Conservation (phyloP, 768 basidiomycete genomes). For the Macrocybe gigantea region DNA sequence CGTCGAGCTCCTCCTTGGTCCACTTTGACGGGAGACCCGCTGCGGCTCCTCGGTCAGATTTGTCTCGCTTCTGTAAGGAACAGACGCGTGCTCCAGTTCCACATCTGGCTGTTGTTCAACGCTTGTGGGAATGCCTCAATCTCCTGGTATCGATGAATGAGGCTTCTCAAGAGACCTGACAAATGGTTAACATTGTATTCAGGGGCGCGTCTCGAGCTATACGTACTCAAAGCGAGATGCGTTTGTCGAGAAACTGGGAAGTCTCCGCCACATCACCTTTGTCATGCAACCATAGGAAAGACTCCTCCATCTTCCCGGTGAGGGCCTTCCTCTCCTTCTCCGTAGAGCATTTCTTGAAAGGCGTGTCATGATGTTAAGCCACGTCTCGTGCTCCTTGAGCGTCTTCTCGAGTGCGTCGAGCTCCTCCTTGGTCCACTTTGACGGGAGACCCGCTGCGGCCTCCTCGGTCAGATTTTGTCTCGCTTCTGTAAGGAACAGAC, state of each 20-base stretch:
- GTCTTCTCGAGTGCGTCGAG: slow-evolving; percentile 72
- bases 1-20: slow-evolving; percentile 81
- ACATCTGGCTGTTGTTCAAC: slow-evolving; percentile 78
- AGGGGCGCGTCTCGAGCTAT: neutral
- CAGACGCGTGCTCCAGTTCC: slow-evolving; percentile 82
- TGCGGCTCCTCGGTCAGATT: slow-evolving; percentile 67
- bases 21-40: slow-evolving; percentile 68
- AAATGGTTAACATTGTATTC: slow-evolving; percentile 4
- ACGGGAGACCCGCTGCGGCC: slow-evolving; percentile 49
- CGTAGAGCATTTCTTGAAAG: slow-evolving; percentile 85
- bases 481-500: slow-evolving; percentile 82
- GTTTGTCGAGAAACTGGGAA: slow-evolving; percentile 65
- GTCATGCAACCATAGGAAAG: slow-evolving; percentile 79
- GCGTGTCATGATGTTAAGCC: slow-evolving; percentile 71
- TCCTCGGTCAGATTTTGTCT: slow-evolving; percentile 67
- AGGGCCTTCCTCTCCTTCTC: slow-evolving; percentile 64
- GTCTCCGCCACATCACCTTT: slow-evolving; percentile 81
- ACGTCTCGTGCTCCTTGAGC: slow-evolving; percentile 73
- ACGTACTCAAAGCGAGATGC: slow-evolving; percentile 81
- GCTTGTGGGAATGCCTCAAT: slow-evolving; percentile 79
- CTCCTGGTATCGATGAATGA: slow-evolving; percentile 86
- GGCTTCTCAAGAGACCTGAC: slow-evolving; percentile 71
- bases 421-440: slow-evolving; percentile 86
- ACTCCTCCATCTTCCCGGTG: slow-evolving; percentile 60
- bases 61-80: slow-evolving; percentile 78